Percentiles rank a stretch among this genome's conserved stretches.
Conservation (phyloP, 768 basidiomycete species). For the Suillus lakei region DNA sequence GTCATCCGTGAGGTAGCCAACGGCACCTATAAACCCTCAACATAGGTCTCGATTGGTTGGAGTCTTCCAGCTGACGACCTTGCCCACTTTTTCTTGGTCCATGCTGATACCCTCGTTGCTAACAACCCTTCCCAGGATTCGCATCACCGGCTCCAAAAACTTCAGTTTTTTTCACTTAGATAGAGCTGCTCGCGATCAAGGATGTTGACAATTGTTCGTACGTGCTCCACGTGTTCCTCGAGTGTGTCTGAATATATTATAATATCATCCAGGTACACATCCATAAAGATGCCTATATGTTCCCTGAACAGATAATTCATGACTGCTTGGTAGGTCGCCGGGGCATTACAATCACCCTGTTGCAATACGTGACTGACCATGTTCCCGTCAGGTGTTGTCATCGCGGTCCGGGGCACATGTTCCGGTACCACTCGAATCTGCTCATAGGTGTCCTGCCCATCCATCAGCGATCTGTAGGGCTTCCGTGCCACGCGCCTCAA, state of each 20-base stretch:
- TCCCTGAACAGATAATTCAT: conserved; percentile 39
- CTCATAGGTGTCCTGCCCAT: conserved; percentile 47
- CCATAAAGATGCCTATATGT: conserved; percentile 12
- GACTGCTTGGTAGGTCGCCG: conserved; percentile 45
- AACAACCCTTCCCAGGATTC: conserved; percentile 41
- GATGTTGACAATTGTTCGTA: conserved; percentile 36
- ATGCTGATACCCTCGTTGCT: conserved; percentile 25
- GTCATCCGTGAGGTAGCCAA: neutral
- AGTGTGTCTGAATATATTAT: conserved; percentile 15
- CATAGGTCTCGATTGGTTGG: conserved; percentile 13
- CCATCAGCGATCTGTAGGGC: conserved; percentile 42
- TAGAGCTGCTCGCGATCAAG: conserved; percentile 40
- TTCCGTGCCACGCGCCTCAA: conserved; percentile 37
- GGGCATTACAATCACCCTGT: conserved; percentile 33
- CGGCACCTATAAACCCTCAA: neutral
- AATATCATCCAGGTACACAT: conserved; percentile 7
- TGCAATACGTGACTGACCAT: conserved; percentile 37
- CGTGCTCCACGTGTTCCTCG: conserved; percentile 34
- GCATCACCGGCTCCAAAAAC: conserved; percentile 32
- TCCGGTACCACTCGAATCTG: conserved; percentile 39
- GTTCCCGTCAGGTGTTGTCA: conserved; percentile 37
- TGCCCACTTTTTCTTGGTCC: conserved; percentile 28
- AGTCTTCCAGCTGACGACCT: conserved; percentile 24
- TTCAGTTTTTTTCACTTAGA: conserved; percentile 40
- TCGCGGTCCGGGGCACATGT: conserved; percentile 32